Percentiles rank a stretch among this genome's conserved stretches.
phyloP scores from a whole-genome alignment of 371 early-diverging fungal species.

The Aphelidium insulamus region DNA sequence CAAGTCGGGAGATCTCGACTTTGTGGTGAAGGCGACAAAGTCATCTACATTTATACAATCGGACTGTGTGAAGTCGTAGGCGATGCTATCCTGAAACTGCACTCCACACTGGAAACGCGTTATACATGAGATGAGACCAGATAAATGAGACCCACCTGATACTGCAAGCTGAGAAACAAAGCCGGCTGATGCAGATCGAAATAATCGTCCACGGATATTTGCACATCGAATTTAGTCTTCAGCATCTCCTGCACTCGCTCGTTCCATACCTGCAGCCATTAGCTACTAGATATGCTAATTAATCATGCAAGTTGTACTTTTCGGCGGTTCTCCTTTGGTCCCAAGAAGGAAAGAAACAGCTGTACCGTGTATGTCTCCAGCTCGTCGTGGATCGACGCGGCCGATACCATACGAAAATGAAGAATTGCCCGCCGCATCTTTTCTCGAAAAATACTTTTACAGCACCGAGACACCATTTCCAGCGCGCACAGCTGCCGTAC shows the following conservation, averaged over 20 bases:
- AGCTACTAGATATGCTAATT: neutral
- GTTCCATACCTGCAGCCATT: slow-evolving; percentile 10
- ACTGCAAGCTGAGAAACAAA: slow-evolving; percentile 18
- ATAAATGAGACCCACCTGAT: slow-evolving; percentile 10
- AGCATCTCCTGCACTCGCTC: slow-evolving; percentile 11
- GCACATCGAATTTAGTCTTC: slow-evolving; percentile 11
- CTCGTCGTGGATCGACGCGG: slow-evolving; percentile 19
- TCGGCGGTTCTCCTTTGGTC: slow-evolving; percentile 6
- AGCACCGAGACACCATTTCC: slow-evolving; percentile 21
- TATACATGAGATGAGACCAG: neutral
- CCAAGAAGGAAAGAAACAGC: slow-evolving; percentile 11
- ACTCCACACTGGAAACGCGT: slow-evolving; percentile 14
- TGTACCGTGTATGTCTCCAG: slow-evolving; percentile 8
- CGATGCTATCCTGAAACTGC: slow-evolving; percentile 11
- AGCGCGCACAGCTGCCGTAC: slow-evolving; percentile 12
- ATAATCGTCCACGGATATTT: slow-evolving; percentile 8
- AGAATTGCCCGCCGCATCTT: slow-evolving; percentile 14
- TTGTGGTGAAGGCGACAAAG: slow-evolving; percentile 9
- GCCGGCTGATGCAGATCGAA: slow-evolving; percentile 12
- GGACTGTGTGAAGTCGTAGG: slow-evolving; percentile 10
- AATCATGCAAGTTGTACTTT: slow-evolving; percentile 6
- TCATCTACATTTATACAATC: slow-evolving; percentile 5
- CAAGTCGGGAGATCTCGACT: slow-evolving; percentile 11
- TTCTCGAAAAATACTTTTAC: slow-evolving; percentile 12
- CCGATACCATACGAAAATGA: slow-evolving; percentile 18